phyloP scores from a whole-genome alignment of 2,329 filamentous ascomycete genomes.

The Monosporascus cannonballus region DNA sequence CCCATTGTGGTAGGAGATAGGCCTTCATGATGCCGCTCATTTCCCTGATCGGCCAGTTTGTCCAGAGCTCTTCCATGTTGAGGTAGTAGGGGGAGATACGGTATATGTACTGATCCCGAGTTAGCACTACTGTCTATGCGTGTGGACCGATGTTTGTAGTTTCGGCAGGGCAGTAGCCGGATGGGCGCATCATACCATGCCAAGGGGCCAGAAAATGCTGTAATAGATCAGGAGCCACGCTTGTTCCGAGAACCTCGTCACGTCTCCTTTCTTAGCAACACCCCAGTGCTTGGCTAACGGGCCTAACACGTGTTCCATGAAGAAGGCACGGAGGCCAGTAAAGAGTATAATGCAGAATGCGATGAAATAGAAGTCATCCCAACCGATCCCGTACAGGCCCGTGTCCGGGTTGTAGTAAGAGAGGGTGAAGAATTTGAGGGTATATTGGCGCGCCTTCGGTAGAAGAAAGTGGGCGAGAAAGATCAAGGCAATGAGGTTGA shows the following conservation, averaged over 20 bases:
- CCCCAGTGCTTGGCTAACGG: conserved; percentile 70
- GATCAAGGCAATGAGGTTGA: conserved; percentile 80
- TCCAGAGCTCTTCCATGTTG: conserved; percentile 74
- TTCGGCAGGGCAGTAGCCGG: not conserved
- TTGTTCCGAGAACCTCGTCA: conserved; percentile 87
- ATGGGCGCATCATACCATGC: conserved; percentile 56
- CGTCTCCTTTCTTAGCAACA: conserved; percentile 67
- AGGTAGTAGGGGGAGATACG: conserved; percentile 71
- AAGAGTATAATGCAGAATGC: conserved; percentile 75
- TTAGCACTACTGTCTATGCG: conserved; percentile 1
- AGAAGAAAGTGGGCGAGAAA: conserved; percentile 77
- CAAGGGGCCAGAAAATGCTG: conserved; percentile 71
- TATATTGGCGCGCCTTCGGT: conserved; percentile 70
- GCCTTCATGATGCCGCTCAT: conserved; percentile 70
- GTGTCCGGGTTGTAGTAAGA: conserved; percentile 71
- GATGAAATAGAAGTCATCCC: conserved; percentile 74
- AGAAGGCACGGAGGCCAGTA: conserved; percentile 75
- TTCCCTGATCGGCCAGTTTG: conserved; percentile 74
- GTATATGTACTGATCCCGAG: conserved; percentile 63
- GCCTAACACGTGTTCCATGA: conserved; percentile 81
- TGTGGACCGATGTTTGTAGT: not conserved
- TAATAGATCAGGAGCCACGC: conserved; percentile 88
- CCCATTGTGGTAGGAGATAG: conserved; percentile 85
- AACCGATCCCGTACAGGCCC: conserved; percentile 68
- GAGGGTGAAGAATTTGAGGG: conserved; percentile 81